phyloP scores from a whole-genome alignment of 2,329 filamentous ascomycete genomes.

The Aspergillus pseudonomiae region DNA sequence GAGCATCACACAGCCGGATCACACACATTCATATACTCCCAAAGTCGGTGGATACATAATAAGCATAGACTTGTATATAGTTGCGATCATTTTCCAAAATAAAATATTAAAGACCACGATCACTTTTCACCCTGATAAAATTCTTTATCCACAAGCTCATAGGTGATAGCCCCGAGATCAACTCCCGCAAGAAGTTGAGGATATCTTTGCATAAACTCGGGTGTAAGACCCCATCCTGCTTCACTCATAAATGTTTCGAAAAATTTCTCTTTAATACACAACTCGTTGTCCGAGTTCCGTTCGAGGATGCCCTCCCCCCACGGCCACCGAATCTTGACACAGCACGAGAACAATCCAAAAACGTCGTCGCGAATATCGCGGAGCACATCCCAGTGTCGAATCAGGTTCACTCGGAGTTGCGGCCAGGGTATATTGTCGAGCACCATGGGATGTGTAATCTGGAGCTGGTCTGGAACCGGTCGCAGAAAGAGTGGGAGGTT shows the following conservation, averaged over 20 bases:
- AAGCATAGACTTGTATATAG: not conserved
- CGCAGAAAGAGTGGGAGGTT: constrained; percentile 22
- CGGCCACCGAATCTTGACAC: constrained; percentile 30
- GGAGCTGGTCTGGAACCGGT: constrained; percentile 24
- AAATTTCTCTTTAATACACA: constrained; percentile 23
- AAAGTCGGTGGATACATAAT: not conserved
- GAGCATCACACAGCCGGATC: not conserved
- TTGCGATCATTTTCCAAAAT: not conserved
- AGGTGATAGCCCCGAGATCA: constrained; percentile 14
- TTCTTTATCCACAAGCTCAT: not conserved
- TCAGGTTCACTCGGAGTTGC: not conserved
- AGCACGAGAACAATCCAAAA: constrained; percentile 10
- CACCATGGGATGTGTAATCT: constrained; percentile 22
- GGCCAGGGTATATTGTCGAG: constrained; percentile 30
- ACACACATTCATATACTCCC: not conserved
- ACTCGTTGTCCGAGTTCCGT: constrained; percentile 22
- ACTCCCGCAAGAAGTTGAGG: constrained; percentile 26
- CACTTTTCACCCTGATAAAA: not conserved
- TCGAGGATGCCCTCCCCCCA: constrained; percentile 29
- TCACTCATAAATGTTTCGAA: constrained; percentile 24
- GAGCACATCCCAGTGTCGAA: constrained; percentile 11
- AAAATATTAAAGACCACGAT: not conserved
- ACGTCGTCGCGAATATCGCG: constrained; percentile 5
- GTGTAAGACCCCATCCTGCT: constrained; percentile 28
- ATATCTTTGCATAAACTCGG: constrained; percentile 28